Base-by-base conservation (phyloP, 140 eudicot species). In the Ambrosia hybrid region DNA sequence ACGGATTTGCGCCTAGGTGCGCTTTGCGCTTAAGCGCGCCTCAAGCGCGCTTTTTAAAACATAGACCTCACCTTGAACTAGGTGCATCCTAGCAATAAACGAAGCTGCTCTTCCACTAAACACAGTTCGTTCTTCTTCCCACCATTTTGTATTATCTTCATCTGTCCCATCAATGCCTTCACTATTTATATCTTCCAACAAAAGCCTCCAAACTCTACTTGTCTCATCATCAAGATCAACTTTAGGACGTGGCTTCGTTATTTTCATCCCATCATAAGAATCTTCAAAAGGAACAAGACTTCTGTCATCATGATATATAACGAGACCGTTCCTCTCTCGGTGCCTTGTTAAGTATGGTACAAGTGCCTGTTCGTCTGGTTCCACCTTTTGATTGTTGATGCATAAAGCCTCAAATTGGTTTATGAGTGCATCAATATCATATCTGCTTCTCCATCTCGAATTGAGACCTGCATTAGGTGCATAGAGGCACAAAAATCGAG, bases 171-270 rank as follows among this genome's bases (percentile, higher is more conserved):
- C 88, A 30, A 95, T 78, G 51, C 99, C 99, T 83, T 86, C 83
- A 80, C 89, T 91, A 60, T 90, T 89, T 39, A 91, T 95, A 73
- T 95, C 87, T 79, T 95, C 96, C 80, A 95, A 77, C 74, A 95
- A 74, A 66, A 95, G 96, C 65, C 86, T 83, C 97, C 97, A 95
- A 12, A 95, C 99, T 82, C 91, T 83, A 45, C 76, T 88, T 73
- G 99, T 95, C 85, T 95, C 99, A 26, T 91, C 99, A 82, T 95
- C 99, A 65, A 95, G 87, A 39, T 95, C 90, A 51, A 95, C 99
- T 86, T 80, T 88, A 65, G 99, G 90, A 30, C 99, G 93, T 70
- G 81, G 82, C 51, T 66, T 57, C 68, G 88, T 80, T 75, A 81
- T 91, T 70, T 62, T 85, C 4, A 71, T 13, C 10, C 69, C 82